A percentile compares a stretch with the other conserved stretches of the same genome.
These are phyloP conservation scores for Santalum album DNA, from an alignment of 164 flowering plant species.

Conservation along the genomic window DNA sequence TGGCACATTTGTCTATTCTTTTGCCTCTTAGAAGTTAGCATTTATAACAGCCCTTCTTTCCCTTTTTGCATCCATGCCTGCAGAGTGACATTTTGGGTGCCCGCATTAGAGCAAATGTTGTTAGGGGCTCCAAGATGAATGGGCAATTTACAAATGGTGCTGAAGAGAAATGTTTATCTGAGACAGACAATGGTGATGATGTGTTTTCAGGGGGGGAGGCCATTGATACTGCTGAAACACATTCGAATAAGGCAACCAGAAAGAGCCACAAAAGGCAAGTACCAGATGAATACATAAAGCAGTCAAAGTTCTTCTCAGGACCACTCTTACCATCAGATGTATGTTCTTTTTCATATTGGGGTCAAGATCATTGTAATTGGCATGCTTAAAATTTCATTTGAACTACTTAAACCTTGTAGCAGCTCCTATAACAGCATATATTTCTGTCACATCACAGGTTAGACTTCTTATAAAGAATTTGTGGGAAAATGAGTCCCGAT, in stretches of 20 bases:
- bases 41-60: background rate
- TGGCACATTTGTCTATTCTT: too few relatives aligned
- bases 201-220: conserved; percentile 8
- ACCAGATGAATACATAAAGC: conserved; percentile 26
- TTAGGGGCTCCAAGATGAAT: conserved; percentile 22
- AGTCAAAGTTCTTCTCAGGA: conserved; percentile 25
- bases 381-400: background rate
- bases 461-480: conserved; percentile 34
- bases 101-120: conserved; percentile 31
- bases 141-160: conserved; percentile 14
- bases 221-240: conserved; percentile 15
- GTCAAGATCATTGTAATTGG: background rate
- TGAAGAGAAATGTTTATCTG: conserved; percentile 19
- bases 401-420: background rate
- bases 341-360: conserved; percentile 8
- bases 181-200: conserved; percentile 24
- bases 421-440: background rate
- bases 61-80: background rate
- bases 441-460: conserved; percentile 35
- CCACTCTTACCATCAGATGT: conserved; percentile 71
- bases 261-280: conserved; percentile 8
- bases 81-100: conserved; percentile 25
- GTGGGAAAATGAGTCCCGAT: conserved; percentile 68
- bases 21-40: background rate
- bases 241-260: conserved; percentile 10